Evolutionary conservation across 169 alveolate species (phyloP).

Genomic region (Cyclospora cayetanensis): DNA sequence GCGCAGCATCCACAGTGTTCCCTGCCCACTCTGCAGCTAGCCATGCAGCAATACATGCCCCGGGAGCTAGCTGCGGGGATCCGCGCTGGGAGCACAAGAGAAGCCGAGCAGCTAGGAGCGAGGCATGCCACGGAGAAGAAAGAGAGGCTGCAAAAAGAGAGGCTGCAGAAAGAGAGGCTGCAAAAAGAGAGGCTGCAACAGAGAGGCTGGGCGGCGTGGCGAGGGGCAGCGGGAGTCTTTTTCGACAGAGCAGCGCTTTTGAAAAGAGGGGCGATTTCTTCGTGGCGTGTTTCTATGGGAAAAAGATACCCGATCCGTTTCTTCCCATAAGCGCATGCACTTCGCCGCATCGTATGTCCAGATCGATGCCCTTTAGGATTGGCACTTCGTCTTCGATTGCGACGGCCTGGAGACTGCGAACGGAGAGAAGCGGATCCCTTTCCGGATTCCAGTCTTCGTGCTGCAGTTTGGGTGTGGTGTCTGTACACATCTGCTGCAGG

Average conservation of each 20-base stretch:
- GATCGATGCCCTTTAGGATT: constrained; percentile 75
- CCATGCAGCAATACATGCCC: background rate
- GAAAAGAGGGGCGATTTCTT: background rate
- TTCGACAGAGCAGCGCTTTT: background rate
- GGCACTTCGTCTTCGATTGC: constrained; percentile 77
- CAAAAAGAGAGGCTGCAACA: background rate
- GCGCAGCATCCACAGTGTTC: background rate
- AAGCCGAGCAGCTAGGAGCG: background rate
- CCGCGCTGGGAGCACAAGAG: background rate
- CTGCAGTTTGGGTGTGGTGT: constrained; percentile 20
- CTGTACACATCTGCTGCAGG: background rate
- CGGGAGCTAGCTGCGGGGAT: background rate
- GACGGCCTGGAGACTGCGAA: constrained; percentile 74
- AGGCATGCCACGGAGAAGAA: background rate
- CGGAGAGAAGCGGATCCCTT: constrained; percentile 73
- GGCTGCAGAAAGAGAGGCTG: background rate
- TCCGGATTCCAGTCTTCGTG: constrained; percentile 50
- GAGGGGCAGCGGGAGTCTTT: background rate
- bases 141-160: background rate
- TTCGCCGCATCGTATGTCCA: constrained; percentile 75
- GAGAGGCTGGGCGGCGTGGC: background rate
- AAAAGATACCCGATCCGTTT: constrained; percentile 74
- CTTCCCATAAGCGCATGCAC: constrained; percentile 80
- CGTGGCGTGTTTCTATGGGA: background rate
- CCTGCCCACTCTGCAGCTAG: background rate